Conservation (phyloP, 345 rosid genomes). For the Litchi chinensis region DNA sequence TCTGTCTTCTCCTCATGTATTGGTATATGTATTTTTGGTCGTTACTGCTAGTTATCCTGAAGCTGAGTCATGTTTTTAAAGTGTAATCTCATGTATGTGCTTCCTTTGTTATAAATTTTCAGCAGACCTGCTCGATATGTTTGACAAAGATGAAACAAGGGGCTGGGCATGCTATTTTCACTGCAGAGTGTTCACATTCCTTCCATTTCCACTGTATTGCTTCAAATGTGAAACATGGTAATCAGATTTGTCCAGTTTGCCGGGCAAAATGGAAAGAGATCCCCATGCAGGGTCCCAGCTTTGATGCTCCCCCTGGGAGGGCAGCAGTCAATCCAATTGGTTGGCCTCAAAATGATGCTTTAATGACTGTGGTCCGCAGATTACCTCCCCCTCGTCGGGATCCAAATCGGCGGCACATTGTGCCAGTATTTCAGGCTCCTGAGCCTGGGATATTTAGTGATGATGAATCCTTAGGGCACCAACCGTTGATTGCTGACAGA, state of each 20-base stretch:
- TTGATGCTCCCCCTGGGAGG: constrained; percentile 45
- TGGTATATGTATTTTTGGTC: not conserved
- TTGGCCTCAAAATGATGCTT: constrained; percentile 59
- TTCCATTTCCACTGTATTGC: constrained; percentile 97
- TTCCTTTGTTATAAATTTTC: constrained; percentile 23
- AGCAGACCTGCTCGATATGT: constrained; percentile 88
- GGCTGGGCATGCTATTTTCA: constrained; percentile 87
- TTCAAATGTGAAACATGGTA: constrained; percentile 81
- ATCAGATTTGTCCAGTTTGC: constrained; percentile 90
- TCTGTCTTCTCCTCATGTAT: not conserved
- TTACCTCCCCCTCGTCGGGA: constrained; percentile 64
- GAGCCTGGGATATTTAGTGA: constrained; percentile 77
- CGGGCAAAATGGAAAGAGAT: constrained; percentile 90
- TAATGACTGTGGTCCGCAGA: constrained; percentile 52
- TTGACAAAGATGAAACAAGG: constrained; percentile 87
- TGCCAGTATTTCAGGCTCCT: constrained; percentile 58
- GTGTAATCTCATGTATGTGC: constrained; percentile 12
- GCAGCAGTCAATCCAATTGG: constrained; percentile 34
- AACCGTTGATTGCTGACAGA: constrained; percentile 40
- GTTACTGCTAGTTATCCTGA: not conserved
- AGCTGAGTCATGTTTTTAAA: not conserved
- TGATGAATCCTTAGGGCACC: constrained; percentile 71
- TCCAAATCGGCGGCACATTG: constrained; percentile 46
- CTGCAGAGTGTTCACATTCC: constrained; percentile 93
- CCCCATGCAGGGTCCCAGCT: constrained; percentile 72